Percentiles rank a stretch among this genome's conserved stretches.
phyloP scores from a whole-genome alignment of 2,329 filamentous ascomycete species.

The Biscogniauxia marginata region DNA sequence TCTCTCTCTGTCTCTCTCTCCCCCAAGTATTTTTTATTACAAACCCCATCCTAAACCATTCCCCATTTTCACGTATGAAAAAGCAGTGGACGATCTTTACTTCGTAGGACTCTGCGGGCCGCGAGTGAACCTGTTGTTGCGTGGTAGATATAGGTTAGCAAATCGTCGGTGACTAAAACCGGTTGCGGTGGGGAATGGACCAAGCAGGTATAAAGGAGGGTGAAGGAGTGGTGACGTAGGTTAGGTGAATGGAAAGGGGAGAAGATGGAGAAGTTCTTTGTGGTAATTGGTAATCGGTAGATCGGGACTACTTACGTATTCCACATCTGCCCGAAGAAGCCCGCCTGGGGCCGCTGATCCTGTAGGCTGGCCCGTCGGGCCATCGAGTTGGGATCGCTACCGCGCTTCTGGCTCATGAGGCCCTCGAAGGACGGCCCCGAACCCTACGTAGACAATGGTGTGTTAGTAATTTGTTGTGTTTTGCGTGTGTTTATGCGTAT shows the following conservation, averaged over 20 bases:
- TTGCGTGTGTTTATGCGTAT: not conserved
- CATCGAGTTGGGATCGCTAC: slow-evolving; percentile 38
- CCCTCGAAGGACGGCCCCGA: slow-evolving; percentile 52
- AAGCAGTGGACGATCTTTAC: slow-evolving; percentile 18
- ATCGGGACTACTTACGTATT: slow-evolving; percentile 45
- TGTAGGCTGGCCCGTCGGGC: slow-evolving; percentile 55
- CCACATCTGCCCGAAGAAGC: slow-evolving; percentile 56
- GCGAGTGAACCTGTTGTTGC: too few relatives aligned
- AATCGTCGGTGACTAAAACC: too few relatives aligned
- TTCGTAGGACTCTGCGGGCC: slow-evolving; percentile 27
- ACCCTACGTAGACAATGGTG: slow-evolving; percentile 34
- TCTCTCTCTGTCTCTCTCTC: too few relatives aligned
- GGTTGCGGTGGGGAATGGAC: too few relatives aligned
- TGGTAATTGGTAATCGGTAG: too few relatives aligned
- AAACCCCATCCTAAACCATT: too few relatives aligned
- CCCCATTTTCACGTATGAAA: too few relatives aligned
- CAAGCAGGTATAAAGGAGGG: too few relatives aligned
- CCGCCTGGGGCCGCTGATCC: slow-evolving; percentile 50
- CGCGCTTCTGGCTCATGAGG: slow-evolving; percentile 51
- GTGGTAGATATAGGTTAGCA: too few relatives aligned
- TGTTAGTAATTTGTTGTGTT: not conserved
- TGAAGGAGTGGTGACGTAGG: too few relatives aligned
- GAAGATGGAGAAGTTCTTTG: not conserved
- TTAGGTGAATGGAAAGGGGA: not conserved
- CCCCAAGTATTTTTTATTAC: too few relatives aligned